Percentiles rank a stretch among this genome's conserved stretches.
Evolutionary conservation across 1,284 basidiomycete genomes (phyloP).

Genomic region (Fomitiporia mediterranea): DNA sequence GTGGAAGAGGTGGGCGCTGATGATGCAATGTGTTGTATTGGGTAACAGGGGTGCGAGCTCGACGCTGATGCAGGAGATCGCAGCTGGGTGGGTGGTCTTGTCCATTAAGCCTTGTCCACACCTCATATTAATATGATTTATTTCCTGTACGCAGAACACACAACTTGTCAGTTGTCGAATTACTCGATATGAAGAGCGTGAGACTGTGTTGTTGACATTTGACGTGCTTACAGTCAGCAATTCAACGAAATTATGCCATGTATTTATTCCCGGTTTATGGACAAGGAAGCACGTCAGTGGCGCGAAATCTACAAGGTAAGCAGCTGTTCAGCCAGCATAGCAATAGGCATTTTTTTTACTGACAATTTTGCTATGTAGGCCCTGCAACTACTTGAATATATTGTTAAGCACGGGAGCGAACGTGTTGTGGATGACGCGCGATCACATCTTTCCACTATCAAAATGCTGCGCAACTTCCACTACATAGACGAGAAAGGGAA

Average conservation of each 20-base stretch:
- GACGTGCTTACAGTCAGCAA: constrained; percentile 64
- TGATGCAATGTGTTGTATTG: no score
- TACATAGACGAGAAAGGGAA: constrained; percentile 99
- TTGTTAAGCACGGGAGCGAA: constrained; percentile 97
- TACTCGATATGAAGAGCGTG: constrained; percentile 10
- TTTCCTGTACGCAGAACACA: constrained; percentile 58
- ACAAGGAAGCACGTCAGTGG: constrained; percentile 98
- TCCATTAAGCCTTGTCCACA: background rate
- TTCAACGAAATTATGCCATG: constrained; percentile 99
- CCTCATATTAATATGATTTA: background rate
- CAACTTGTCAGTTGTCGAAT: constrained; percentile 68
- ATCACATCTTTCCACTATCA: constrained; percentile 91
- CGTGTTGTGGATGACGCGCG: constrained; percentile 97
- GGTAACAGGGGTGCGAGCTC: constrained; percentile 88
- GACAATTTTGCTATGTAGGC: constrained; percentile 45
- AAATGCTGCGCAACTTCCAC: constrained; percentile 97
- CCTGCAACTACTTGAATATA: constrained; percentile 91
- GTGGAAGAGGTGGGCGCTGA: background rate
- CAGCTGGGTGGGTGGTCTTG: constrained; percentile 69
- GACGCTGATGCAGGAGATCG: constrained; percentile 98
- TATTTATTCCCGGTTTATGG: constrained; percentile 93
- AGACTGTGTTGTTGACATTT: background rate
- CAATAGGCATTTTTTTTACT: background rate
- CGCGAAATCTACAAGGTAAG: constrained; percentile 96
- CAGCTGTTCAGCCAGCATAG: background rate